Evolutionary conservation across 345 rosid genomes (phyloP).

Genomic region (Microcos paniculata): DNA sequence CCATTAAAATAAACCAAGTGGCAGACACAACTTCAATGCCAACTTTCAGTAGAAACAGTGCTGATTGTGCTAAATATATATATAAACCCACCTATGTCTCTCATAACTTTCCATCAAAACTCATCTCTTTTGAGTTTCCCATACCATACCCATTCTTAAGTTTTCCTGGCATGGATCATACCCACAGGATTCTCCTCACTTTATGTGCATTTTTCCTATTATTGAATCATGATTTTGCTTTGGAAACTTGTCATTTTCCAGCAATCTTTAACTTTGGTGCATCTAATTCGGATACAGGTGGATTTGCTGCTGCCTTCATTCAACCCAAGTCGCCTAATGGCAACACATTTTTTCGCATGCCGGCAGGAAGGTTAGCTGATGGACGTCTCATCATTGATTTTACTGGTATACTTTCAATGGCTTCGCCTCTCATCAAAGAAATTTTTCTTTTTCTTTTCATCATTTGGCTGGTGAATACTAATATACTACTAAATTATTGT

Average conservation of each 20-base stretch:
- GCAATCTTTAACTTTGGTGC: slow-evolving; percentile 62
- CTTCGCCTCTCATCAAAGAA: too few species aligned
- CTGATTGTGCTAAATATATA: too few species aligned
- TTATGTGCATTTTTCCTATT: neutral
- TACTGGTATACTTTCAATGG: slow-evolving; percentile 25
- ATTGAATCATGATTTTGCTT: slow-evolving; percentile 1
- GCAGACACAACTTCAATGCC: too few species aligned
- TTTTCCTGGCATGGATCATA: neutral
- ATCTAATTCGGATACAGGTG: slow-evolving; percentile 60
- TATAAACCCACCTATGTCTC: too few species aligned
- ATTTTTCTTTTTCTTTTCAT: too few species aligned
- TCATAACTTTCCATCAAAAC: too few species aligned
- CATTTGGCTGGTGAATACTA: too few species aligned
- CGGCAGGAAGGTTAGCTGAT: slow-evolving; percentile 43
- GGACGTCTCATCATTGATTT: slow-evolving; percentile 62
- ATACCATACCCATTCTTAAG: neutral
- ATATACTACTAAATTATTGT: neutral
- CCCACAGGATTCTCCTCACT: neutral
- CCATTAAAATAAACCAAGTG: too few species aligned
- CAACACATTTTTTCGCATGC: slow-evolving; percentile 34
- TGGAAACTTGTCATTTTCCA: slow-evolving; percentile 31
- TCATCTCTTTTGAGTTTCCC: too few species aligned
- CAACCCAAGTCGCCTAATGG: slow-evolving; percentile 36
- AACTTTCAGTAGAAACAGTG: too few species aligned
- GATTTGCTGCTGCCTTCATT: slow-evolving; percentile 40